Evolutionary conservation across 2,329 filamentous ascomycete genomes (phyloP), one percentile per base, ranked within the genome.

Genomic region (Phaeosphaeria sp.): DNA sequence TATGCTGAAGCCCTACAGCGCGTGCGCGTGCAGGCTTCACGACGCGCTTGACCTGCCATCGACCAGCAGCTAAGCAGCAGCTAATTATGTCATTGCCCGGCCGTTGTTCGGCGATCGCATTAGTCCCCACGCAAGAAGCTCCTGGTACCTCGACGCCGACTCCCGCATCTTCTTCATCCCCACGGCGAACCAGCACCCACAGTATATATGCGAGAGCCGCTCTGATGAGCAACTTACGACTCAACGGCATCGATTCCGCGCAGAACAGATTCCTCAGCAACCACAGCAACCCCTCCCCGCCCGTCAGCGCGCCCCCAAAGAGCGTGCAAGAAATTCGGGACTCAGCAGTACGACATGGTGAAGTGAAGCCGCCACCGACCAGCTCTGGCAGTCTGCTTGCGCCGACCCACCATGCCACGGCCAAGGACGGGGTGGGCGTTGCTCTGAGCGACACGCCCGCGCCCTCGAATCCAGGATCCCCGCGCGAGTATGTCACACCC

Each of bases 391-490:
- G 56, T 33, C 46, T 60, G 21, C 62, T 62, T 47, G 59, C 62
- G 49, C 60, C 62, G 36, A 64, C 62, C 49, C 56, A 44, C n/a
- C 65, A 59, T 41, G 50, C 60, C 6, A 60, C 67, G 11, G 54
- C 58, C 39, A 73, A 72, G 47, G 65, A 80, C 71, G 81, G 81
- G 68, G 79, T 84, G 67, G 84, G 84, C 58, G 74, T 71, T 52
- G 83, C 85, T 36, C 71, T 88, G 74, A 86, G 83, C 65, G 87
- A 90, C 75, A 90, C 87, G 60, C 87, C 87, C 59, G 73, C 81
- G 70, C 84, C 86, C 56, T 89, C 87, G 62, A 84, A 85, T 52
- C 87, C 87, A 27, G 83, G 80, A 67, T 89, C 85, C 71, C 86
- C 86, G 67, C 82, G 83, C 72, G 85, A 88, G 85, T 87, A 76